Percentiles rank a stretch among this genome's conserved stretches.
These are phyloP conservation scores for Boletus edulis DNA, from an alignment of 768 basidiomycete genomes.

Conservation along the genomic window DNA sequence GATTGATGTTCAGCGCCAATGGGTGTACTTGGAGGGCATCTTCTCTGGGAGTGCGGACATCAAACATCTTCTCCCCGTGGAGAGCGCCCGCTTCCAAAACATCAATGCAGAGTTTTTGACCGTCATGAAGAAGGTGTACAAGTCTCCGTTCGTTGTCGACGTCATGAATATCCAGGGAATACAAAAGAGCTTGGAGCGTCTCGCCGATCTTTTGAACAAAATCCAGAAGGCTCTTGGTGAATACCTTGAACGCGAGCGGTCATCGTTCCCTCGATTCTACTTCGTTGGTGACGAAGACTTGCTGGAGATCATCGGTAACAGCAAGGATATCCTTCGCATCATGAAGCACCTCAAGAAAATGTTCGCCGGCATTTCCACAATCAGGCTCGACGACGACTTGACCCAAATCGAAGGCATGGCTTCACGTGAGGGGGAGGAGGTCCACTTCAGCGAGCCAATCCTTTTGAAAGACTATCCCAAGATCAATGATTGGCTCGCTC, in stretches of 20 bases:
- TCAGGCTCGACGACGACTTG: constrained; percentile 83
- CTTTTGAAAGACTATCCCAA: constrained; percentile 90
- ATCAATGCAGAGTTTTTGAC: constrained; percentile 98
- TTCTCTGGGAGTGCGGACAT: constrained; percentile 99
- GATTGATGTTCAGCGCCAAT: constrained; percentile 99
- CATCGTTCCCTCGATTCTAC: constrained; percentile 99
- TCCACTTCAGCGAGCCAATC: constrained; percentile 80
- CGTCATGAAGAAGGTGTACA: constrained; percentile 99
- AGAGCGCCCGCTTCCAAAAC: constrained; percentile 96
- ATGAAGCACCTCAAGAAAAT: constrained; percentile 99
- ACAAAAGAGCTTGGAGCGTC: constrained; percentile 95
- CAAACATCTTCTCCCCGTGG: constrained; percentile 96
- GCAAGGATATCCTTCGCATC: constrained; percentile 95
- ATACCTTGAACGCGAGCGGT: constrained; percentile 95
- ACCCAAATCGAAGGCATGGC: constrained; percentile 91
- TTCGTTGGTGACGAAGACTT: constrained; percentile 99
- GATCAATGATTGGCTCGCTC: constrained; percentile 98
- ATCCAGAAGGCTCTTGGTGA: constrained; percentile 99
- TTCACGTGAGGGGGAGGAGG: constrained; percentile 94
- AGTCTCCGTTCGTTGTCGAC: constrained; percentile 95
- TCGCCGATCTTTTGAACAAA: constrained; percentile 94
- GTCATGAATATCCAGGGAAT: constrained; percentile 95
- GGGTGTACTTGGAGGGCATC: constrained; percentile 99
- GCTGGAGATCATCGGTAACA: constrained; percentile 98
- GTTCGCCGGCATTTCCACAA: constrained; percentile 96